Conservation (phyloP, 1,139 yeast species). For the Eremothecium gossypii region DNA sequence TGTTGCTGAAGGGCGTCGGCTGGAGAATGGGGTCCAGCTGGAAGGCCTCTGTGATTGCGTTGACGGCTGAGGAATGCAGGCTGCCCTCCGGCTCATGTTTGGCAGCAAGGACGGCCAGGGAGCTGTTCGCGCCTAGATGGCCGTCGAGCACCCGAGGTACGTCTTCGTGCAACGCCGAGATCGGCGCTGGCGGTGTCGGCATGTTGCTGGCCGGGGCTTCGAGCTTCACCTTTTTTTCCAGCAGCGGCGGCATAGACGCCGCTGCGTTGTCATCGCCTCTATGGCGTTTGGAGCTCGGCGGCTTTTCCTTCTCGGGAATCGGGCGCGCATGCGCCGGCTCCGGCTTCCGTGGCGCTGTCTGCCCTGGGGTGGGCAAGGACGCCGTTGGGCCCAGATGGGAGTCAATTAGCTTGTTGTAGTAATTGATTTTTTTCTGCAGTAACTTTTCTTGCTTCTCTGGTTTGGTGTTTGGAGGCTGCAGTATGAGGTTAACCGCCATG, state of each 20-base stretch:
- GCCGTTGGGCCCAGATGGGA: constrained; percentile 5
- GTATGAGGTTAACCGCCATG: constrained; percentile 45
- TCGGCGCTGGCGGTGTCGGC: not conserved
- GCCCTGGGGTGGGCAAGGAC: not conserved
- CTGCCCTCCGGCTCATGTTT: constrained; percentile 6
- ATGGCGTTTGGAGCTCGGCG: constrained; percentile 1
- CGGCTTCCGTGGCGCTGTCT: not conserved
- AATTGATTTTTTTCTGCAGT: constrained; percentile 21
- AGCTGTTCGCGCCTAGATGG: no score
- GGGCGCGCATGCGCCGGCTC: not conserved
- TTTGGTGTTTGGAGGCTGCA: constrained; percentile 26
- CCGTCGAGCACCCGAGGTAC: constrained; percentile 3
- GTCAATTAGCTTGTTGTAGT: constrained; percentile 25
- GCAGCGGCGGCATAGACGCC: constrained; percentile 1
- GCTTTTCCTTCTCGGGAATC: not conserved
- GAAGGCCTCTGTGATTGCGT: constrained; percentile 24
- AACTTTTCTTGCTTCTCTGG: constrained; percentile 25
- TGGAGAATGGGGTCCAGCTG: constrained; percentile 23
- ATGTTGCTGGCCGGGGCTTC: constrained; percentile 7
- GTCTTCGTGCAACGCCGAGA: constrained; percentile 2
- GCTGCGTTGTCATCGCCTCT: constrained; percentile 8
- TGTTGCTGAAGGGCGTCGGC: constrained; percentile 19
- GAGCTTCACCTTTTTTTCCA: constrained; percentile 12
- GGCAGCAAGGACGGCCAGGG: not conserved
- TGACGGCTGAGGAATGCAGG: constrained; percentile 5